Evolutionary conservation across 164 flowering plant species (phyloP).

Genomic region (Liquidambar formosana): DNA sequence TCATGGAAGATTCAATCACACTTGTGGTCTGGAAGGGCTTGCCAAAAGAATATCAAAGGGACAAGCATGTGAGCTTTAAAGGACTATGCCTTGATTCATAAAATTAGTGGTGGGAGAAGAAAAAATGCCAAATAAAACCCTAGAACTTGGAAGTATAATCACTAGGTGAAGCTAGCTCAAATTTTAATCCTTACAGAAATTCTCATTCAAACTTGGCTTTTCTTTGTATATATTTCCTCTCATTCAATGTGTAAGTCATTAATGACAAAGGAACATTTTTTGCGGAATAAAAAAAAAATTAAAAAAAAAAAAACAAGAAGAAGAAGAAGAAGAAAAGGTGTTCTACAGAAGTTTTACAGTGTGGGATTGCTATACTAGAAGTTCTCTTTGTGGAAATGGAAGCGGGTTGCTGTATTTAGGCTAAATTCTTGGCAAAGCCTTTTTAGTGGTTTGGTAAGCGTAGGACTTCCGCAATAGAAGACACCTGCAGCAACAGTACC

Average conservation of each 20-base stretch:
- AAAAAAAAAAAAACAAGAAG: not conserved
- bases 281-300: not conserved
- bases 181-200: not conserved
- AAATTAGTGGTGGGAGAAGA: not conserved
- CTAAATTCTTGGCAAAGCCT: constrained; percentile 74
- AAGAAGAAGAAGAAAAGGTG: not conserved
- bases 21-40: no score
- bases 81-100: no score
- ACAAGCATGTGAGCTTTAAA: no score
- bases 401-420: constrained; percentile 63
- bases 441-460: constrained; percentile 55
- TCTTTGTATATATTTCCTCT: not conserved
- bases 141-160: not conserved
- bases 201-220: not conserved
- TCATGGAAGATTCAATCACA: no score
- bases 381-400: constrained; percentile 90
- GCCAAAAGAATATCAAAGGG: no score
- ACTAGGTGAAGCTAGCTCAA: not conserved
- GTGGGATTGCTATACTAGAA: constrained; percentile 47
- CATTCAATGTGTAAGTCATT: not conserved
- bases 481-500: constrained; percentile 59
- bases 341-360: not conserved
- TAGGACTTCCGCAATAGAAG: constrained; percentile 86
- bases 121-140: not conserved
- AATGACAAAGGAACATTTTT: not conserved